Conservation (phyloP, 331 rosid genomes). For the Quercus tomentella region DNA sequence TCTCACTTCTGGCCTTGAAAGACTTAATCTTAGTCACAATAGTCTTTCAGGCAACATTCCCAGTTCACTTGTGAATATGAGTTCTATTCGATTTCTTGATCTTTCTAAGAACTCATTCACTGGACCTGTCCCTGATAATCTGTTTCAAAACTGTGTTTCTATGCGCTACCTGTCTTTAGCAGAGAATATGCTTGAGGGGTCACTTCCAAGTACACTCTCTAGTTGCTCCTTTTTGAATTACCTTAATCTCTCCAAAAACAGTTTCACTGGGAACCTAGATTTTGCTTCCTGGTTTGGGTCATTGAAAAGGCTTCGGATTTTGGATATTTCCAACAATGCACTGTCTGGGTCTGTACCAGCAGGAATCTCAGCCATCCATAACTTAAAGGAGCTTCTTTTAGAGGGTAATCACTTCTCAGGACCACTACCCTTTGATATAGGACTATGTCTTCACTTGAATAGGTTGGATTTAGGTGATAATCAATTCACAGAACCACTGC, state of each 20-base stretch:
- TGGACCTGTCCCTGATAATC: conserved; percentile 46
- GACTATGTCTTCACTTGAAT: conserved; percentile 59
- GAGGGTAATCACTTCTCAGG: conserved; percentile 72
- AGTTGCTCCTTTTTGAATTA: conserved; percentile 54
- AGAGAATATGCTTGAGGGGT: conserved; percentile 61
- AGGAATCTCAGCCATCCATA: conserved; percentile 69
- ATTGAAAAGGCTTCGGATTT: conserved; percentile 50
- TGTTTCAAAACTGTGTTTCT: conserved; percentile 41
- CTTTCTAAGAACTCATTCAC: conserved; percentile 67
- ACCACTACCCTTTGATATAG: conserved; percentile 62
- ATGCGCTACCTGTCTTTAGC: conserved; percentile 64
- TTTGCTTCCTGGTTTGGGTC: conserved; percentile 57
- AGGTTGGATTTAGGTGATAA: conserved; percentile 61
- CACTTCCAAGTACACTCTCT: conserved; percentile 52
- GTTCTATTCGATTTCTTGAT: conserved; percentile 57
- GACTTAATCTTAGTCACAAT: conserved; percentile 67
- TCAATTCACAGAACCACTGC: conserved; percentile 48
- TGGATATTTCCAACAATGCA: conserved; percentile 76
- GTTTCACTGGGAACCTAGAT: conserved; percentile 51
- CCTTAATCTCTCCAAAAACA: conserved; percentile 62
- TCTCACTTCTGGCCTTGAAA: conserved; percentile 44
- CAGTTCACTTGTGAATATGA: conserved; percentile 44
- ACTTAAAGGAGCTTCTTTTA: conserved; percentile 59
- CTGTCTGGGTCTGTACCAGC: conserved; percentile 53
- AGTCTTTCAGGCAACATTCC: conserved; percentile 54